Evolutionary conservation across 2,329 filamentous ascomycete species (phyloP).

Genomic region (Alternaria gansuensis): DNA sequence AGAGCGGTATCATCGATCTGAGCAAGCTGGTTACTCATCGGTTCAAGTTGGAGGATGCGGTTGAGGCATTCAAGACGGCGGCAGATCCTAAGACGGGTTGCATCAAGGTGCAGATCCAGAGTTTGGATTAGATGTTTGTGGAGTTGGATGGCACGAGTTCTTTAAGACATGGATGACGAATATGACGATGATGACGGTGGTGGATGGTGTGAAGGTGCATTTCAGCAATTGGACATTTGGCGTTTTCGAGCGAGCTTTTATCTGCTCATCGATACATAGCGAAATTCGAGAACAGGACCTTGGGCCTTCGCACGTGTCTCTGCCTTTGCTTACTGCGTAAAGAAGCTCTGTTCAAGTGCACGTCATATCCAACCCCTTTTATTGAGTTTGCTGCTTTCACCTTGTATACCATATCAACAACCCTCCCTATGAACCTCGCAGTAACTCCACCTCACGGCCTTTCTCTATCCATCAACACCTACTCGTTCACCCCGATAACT

Average conservation of each 20-base stretch:
- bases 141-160: background rate
- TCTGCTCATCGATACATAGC: background rate
- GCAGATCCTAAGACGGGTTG: constrained; percentile 88
- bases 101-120: constrained; percentile 98
- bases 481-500: background rate
- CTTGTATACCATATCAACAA: constrained; percentile 21
- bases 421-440: constrained; percentile 26
- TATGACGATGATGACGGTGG: constrained; percentile 1
- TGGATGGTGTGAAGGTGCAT: background rate
- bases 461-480: constrained; percentile 17
- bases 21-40: constrained; percentile 85
- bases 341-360: background rate
- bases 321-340: too few relatives aligned
- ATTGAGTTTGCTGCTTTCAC: background rate
- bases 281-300: background rate
- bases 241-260: background rate
- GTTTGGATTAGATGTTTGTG: constrained; percentile 49
- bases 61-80: constrained; percentile 89
- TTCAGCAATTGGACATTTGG: constrained; percentile 3
- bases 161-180: constrained; percentile 1
- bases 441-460: constrained; percentile 25
- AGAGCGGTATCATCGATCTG: constrained; percentile 84
- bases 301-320: too few relatives aligned
- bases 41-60: constrained; percentile 83
- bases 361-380: background rate